Evolutionary conservation across 208 protist species (phyloP).

Genomic region (Vickermania ingenoplastis): DNA sequence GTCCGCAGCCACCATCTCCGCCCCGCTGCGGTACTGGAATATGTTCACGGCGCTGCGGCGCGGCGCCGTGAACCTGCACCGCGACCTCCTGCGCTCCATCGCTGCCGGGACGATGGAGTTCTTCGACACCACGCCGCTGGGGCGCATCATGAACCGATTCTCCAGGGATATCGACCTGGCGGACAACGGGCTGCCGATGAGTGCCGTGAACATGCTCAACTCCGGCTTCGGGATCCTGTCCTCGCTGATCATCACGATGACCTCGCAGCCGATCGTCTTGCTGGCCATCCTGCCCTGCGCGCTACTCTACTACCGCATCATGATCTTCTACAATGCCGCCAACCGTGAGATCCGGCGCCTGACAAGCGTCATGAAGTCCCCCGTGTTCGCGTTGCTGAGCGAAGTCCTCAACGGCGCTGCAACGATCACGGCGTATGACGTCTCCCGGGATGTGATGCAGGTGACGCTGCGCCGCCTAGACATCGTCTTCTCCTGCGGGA

Average conservation of each 20-base stretch:
- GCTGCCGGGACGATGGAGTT: slow-evolving; percentile 62
- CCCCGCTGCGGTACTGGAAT: slow-evolving; percentile 22
- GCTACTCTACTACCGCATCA: slow-evolving; percentile 51
- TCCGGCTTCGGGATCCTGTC: slow-evolving; percentile 46
- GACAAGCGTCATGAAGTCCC: slow-evolving; percentile 82
- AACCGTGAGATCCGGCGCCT: slow-evolving; percentile 87
- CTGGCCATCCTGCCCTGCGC: slow-evolving; percentile 34
- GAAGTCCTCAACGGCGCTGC: slow-evolving; percentile 83
- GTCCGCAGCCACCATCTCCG: slow-evolving; percentile 16
- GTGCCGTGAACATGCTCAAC: slow-evolving; percentile 46
- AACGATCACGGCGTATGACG: slow-evolving; percentile 78
- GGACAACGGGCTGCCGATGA: slow-evolving; percentile 49
- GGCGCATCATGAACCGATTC: slow-evolving; percentile 95
- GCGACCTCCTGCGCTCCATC: slow-evolving; percentile 39
- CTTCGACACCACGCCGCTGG: slow-evolving; percentile 92
- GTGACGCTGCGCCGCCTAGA: slow-evolving; percentile 35
- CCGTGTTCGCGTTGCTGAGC: slow-evolving; percentile 86
- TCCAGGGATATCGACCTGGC: slow-evolving; percentile 80
- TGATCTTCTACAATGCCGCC: slow-evolving; percentile 71
- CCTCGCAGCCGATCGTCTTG: slow-evolving; percentile 35
- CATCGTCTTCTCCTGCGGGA: slow-evolving; percentile 31
- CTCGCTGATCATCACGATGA: slow-evolving; percentile 33
- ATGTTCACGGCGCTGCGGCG: slow-evolving; percentile 24
- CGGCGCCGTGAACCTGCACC: slow-evolving; percentile 36
- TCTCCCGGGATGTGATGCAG: slow-evolving; percentile 17